Evolutionary conservation across 768 basidiomycete genomes (phyloP).

Genomic region (Mrakia gelida): DNA sequence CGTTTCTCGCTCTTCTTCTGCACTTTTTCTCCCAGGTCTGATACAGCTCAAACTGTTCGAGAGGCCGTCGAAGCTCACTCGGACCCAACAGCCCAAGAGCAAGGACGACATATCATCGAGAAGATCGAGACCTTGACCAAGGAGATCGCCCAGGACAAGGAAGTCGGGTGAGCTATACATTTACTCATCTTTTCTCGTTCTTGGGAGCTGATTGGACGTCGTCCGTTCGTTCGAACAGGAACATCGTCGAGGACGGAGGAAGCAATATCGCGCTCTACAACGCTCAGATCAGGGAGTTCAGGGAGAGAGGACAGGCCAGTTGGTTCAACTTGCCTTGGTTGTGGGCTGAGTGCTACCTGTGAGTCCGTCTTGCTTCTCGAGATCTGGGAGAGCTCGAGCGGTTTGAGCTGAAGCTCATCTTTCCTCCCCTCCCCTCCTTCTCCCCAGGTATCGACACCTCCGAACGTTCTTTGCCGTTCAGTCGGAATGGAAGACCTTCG

Average conservation of each 20-base stretch:
- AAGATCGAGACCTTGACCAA: constrained; percentile 8
- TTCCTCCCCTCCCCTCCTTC: no score
- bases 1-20: not conserved
- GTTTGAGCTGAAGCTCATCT: no score
- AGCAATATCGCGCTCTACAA: constrained; percentile 72
- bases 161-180: not conserved
- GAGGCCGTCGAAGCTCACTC: constrained; percentile 6
- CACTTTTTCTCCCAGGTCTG: not conserved
- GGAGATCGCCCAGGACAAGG: constrained; percentile 18
- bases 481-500: constrained; percentile 65
- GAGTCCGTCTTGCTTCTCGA: not conserved
- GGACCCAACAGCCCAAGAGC: not conserved
- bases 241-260: constrained; percentile 70
- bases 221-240: not conserved
- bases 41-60: constrained; percentile 5
- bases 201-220: not conserved
- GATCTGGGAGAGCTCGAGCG: no score
- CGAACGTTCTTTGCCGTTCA: constrained; percentile 67
- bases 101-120: constrained; percentile 16
- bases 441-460: constrained; percentile 72
- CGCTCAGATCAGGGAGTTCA: constrained; percentile 56
- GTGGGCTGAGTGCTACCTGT: constrained; percentile 74
- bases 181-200: not conserved
- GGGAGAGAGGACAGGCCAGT: constrained; percentile 53
- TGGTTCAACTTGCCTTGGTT: constrained; percentile 96